A percentile compares a stretch with the other conserved stretches of the same genome.
phyloP scores from a whole-genome alignment of 495 filamentous ascomycete genomes.

The Rostrohypoxylon terebratum region DNA sequence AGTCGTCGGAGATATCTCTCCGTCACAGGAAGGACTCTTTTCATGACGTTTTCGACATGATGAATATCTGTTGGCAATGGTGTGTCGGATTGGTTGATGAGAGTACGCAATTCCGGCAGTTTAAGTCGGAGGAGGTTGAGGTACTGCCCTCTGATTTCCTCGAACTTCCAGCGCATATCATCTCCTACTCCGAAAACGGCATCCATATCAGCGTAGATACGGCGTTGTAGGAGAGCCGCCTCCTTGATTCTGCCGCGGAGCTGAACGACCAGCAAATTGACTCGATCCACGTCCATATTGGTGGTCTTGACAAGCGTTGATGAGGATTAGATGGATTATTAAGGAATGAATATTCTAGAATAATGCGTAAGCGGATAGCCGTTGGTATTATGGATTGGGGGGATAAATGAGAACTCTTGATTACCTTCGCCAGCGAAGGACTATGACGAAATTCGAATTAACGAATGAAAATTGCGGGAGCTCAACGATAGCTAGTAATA shows the following conservation, averaged over 20 bases:
- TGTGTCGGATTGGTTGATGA: slow-evolving; percentile 1
- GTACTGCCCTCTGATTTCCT: slow-evolving; percentile 7
- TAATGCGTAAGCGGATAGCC: background rate
- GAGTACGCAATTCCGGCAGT: slow-evolving; percentile 10
- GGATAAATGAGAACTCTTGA: background rate
- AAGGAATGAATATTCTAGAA: background rate
- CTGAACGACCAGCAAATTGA: background rate
- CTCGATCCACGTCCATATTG: background rate
- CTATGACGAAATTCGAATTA: background rate
- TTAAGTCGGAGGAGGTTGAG: slow-evolving; percentile 19
- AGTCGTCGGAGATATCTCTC: slow-evolving; percentile 12
- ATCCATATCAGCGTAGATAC: slow-evolving; percentile 3
- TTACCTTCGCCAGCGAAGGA: background rate
- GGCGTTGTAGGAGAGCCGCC: background rate
- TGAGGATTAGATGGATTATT: background rate
- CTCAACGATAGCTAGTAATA: background rate
- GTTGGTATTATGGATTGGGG: background rate
- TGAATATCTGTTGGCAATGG: background rate
- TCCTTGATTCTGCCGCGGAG: background rate
- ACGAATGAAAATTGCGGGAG: background rate
- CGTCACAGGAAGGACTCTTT: slow-evolving; percentile 16
- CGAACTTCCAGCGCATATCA: background rate
- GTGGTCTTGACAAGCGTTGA: background rate
- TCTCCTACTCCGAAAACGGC: background rate
- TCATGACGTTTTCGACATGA: slow-evolving; percentile 24